phyloP scores from a whole-genome alignment of 2,329 filamentous ascomycete genomes.

The Alternaria sp. region DNA sequence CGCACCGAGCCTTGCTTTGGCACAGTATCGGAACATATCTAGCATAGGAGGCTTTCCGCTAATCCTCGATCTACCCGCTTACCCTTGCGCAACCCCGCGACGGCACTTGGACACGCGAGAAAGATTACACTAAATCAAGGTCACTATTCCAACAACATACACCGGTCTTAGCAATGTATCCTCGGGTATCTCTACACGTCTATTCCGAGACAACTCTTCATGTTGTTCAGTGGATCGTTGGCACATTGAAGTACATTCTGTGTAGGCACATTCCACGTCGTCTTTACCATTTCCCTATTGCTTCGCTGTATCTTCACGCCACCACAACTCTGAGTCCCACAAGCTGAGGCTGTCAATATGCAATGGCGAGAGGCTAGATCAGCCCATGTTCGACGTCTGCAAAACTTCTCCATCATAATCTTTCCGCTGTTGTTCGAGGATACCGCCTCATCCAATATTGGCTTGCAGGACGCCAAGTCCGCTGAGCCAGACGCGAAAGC shows the following conservation, averaged over 20 bases:
- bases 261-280: background rate
- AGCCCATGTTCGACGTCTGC: background rate
- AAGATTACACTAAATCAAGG: background rate
- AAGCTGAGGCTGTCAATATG: background rate
- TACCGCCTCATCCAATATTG: conserved; percentile 9
- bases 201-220: background rate
- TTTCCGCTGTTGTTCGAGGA: background rate
- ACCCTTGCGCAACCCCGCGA: background rate
- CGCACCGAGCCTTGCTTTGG: background rate
- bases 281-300: background rate
- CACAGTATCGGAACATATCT: conserved; percentile 3
- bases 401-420: background rate
- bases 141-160: background rate
- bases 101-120: conserved; percentile 1
- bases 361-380: background rate
- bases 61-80: background rate
- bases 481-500: conserved; percentile 1
- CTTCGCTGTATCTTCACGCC: background rate
- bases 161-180: background rate
- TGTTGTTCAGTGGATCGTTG: background rate
- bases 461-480: conserved; percentile 18
- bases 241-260: background rate
- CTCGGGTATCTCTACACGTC: background rate
- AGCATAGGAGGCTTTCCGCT: background rate
- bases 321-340: background rate